Percentiles rank a stretch among this genome's conserved stretches.
Conservation (phyloP, 495 filamentous ascomycete genomes). For the Tetracladium setigerum region DNA sequence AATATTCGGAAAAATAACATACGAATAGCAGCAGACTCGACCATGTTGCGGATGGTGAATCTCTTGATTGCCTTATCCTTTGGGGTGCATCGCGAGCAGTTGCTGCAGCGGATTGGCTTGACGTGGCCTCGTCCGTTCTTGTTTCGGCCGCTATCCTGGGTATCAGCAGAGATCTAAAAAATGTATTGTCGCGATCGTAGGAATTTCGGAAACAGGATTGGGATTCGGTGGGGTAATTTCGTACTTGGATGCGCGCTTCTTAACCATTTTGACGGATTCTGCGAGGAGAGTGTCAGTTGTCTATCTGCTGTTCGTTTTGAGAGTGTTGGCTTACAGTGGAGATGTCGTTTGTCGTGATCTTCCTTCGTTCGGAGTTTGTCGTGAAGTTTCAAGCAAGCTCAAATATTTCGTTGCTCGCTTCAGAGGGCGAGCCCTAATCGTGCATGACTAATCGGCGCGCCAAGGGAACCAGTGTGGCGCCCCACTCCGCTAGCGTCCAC, state of each 20-base stretch:
- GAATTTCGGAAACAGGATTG: background rate
- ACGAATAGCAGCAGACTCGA: constrained; percentile 99
- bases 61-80: constrained; percentile 99
- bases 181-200: constrained; percentile 1
- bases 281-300: background rate
- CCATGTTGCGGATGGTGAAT: constrained; percentile 99
- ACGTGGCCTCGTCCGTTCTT: constrained; percentile 99
- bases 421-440: constrained; percentile 11
- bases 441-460: constrained; percentile 14
- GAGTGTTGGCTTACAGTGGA: too few relatives aligned
- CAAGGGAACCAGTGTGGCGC: constrained; percentile 11
- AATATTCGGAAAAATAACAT: constrained; percentile 41
- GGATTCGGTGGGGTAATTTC: constrained; percentile 16
- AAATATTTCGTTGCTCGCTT: background rate
- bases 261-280: constrained; percentile 89
- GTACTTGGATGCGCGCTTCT: constrained; percentile 99
- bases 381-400: constrained; percentile 1
- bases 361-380: background rate
- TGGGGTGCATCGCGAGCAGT: constrained; percentile 99
- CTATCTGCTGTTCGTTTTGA: background rate
- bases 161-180: background rate
- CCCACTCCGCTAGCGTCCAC: background rate
- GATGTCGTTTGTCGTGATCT: too few relatives aligned
- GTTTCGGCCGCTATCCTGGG: constrained; percentile 73
- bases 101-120: constrained; percentile 97